Conservation (phyloP, 2,329 filamentous ascomycete genomes). For the Diaporthe caulivora region DNA sequence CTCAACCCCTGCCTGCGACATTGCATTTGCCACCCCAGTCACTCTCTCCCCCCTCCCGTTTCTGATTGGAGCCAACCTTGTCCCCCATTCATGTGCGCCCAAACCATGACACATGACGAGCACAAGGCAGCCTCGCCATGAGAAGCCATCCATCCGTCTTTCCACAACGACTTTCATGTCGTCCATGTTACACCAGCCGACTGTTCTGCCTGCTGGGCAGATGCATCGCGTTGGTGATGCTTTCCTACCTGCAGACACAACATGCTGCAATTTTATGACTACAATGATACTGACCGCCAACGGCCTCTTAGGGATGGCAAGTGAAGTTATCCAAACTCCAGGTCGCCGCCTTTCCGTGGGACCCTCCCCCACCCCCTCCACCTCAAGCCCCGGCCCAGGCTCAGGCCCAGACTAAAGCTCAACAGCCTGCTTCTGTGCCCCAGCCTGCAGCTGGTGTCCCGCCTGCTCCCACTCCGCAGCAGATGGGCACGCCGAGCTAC, state of each 20-base stretch:
- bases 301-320: slow-evolving; percentile 85
- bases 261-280: background rate
- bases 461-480: slow-evolving; percentile 32
- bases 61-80: slow-evolving; percentile 45
- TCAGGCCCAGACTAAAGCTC: slow-evolving; percentile 37
- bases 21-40: slow-evolving; percentile 41
- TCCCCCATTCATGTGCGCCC: slow-evolving; percentile 21
- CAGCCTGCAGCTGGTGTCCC: slow-evolving; percentile 41
- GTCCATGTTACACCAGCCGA: background rate
- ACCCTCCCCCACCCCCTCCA: slow-evolving; percentile 77
- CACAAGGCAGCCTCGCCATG: slow-evolving; percentile 28
- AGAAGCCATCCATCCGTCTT: too few relatives aligned
- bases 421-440: slow-evolving; percentile 44
- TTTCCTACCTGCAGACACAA: background rate
- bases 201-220: background rate
- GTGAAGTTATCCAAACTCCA: slow-evolving; percentile 86
- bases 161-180: too few relatives aligned
- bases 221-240: background rate
- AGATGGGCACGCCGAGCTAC: slow-evolving; percentile 46
- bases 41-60: slow-evolving; percentile 39
- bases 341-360: slow-evolving; percentile 94
- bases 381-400: slow-evolving; percentile 51
- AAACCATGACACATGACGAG: slow-evolving; percentile 3
- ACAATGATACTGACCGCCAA: slow-evolving; percentile 20
- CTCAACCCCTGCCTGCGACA: slow-evolving; percentile 46